Evolutionary conservation across 2,329 filamentous ascomycete species (phyloP).

Genomic region (Podosphaera fusca): DNA sequence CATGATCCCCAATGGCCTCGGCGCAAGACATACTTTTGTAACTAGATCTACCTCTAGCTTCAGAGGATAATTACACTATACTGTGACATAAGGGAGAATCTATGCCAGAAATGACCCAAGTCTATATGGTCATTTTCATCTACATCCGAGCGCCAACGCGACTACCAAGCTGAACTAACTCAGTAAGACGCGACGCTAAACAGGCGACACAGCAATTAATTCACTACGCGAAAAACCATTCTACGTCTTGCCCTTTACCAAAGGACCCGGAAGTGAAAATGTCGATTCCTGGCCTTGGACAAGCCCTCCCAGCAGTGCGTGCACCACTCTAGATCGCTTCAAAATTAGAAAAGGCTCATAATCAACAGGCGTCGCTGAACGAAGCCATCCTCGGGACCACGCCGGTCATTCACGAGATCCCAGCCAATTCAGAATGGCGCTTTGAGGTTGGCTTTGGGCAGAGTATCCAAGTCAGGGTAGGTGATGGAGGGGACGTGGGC

Average conservation of each 20-base stretch:
- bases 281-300: constrained; percentile 54
- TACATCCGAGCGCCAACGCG: too few relatives aligned
- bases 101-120: too few relatives aligned
- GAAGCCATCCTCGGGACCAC: constrained; percentile 16
- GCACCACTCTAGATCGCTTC: constrained; percentile 3
- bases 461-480: constrained; percentile 28
- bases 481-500: constrained; percentile 2
- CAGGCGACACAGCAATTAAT: too few relatives aligned
- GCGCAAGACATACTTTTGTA: too few relatives aligned
- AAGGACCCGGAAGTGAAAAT: constrained; percentile 19
- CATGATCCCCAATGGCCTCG: too few relatives aligned
- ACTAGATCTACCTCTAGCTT: too few relatives aligned
- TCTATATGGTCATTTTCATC: too few relatives aligned
- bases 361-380: constrained; percentile 9
- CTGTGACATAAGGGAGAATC: too few relatives aligned
- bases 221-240: too few relatives aligned
- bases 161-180: too few relatives aligned
- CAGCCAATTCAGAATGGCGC: constrained; percentile 51
- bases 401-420: constrained; percentile 27
- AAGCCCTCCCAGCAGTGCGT: constrained; percentile 36
- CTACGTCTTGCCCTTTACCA: neutral
- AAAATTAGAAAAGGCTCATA: neutral
- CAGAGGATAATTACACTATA: too few relatives aligned
- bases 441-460: constrained; percentile 43
- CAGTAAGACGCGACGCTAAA: too few relatives aligned